Conservation (phyloP, 1,284 basidiomycete genomes). For the Gastroboletus turbinatus region DNA sequence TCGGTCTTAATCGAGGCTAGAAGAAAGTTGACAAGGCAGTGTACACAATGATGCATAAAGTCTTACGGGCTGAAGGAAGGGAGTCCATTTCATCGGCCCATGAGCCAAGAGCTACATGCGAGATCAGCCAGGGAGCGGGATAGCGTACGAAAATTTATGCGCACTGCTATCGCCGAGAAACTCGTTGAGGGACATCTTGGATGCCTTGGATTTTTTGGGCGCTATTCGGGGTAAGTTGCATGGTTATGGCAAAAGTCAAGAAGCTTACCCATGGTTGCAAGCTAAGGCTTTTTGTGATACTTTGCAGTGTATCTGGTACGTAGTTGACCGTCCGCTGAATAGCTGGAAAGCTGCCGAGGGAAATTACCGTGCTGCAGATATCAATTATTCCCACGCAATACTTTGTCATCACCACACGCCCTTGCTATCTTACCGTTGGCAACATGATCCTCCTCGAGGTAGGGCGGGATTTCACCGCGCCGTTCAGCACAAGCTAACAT, state of each 20-base stretch:
- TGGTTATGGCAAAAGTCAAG: background rate
- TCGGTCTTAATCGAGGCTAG: slow-evolving; percentile 63
- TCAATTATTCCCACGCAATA: slow-evolving; percentile 33
- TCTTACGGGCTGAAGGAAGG: slow-evolving; percentile 86
- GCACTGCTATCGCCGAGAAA: slow-evolving; percentile 83
- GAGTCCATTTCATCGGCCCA: slow-evolving; percentile 98
- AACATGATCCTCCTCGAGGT: slow-evolving; percentile 75
- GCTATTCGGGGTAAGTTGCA: slow-evolving; percentile 43
- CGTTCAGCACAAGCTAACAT: slow-evolving; percentile 9
- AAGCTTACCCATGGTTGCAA: slow-evolving; percentile 29
- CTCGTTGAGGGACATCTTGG: slow-evolving; percentile 89
- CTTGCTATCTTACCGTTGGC: too few species aligned
- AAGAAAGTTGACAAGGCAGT: slow-evolving; percentile 16
- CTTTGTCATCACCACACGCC: slow-evolving; percentile 12
- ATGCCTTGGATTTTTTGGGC: slow-evolving; percentile 74
- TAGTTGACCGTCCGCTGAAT: slow-evolving; percentile 8
- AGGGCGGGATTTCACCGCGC: slow-evolving; percentile 18
- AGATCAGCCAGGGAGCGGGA: slow-evolving; percentile 17
- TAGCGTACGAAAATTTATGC: slow-evolving; percentile 34
- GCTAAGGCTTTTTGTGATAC: slow-evolving; percentile 13
- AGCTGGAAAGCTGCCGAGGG: slow-evolving; percentile 22
- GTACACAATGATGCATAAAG: slow-evolving; percentile 7
- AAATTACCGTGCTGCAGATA: slow-evolving; percentile 23
- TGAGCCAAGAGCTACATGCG: slow-evolving; percentile 69
- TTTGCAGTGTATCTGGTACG: slow-evolving; percentile 9